Conservation (phyloP, 257 asterid genomes). For the Scutellaria minor region DNA sequence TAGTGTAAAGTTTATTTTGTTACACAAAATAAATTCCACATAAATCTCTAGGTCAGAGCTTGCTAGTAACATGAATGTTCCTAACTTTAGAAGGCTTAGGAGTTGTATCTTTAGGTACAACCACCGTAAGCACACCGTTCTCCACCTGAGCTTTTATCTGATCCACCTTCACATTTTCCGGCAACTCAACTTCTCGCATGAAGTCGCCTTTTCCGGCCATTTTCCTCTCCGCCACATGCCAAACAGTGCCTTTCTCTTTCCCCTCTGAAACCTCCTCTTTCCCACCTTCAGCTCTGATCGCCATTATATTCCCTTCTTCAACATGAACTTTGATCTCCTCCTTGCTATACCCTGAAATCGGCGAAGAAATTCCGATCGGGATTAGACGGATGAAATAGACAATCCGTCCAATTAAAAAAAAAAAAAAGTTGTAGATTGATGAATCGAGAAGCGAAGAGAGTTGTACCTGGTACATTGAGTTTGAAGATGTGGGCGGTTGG, state of each 20-base stretch:
- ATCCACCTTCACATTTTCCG: conserved; percentile 74
- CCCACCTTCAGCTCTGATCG: conserved; percentile 60
- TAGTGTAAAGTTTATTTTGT: no score
- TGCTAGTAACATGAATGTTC: conserved; percentile 68
- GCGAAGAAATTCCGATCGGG: no score
- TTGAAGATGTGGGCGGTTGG: conserved; percentile 75
- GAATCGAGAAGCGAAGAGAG: background rate
- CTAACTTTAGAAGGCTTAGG: conserved; percentile 62
- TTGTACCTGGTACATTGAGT: conserved; percentile 68
- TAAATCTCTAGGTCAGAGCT: conserved; percentile 38
- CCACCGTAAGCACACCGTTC: conserved; percentile 78
- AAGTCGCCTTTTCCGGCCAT: conserved; percentile 48
- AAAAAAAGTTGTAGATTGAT: no score
- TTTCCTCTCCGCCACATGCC: conserved; percentile 91
- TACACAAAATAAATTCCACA: no score
- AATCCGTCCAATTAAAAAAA: no score
- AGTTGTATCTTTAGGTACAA: conserved; percentile 74
- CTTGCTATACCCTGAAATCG: conserved; percentile 57
- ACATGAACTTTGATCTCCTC: conserved; percentile 77
- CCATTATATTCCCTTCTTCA: conserved; percentile 70
- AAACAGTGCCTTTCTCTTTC: conserved; percentile 59
- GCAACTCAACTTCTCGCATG: conserved; percentile 70
- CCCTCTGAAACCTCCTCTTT: conserved; percentile 37
- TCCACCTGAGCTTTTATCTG: conserved; percentile 79
- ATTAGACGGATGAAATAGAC: no score